Evolutionary conservation across 208 protist species (phyloP).

Genomic region (Blastocrithidia nonstop): DNA sequence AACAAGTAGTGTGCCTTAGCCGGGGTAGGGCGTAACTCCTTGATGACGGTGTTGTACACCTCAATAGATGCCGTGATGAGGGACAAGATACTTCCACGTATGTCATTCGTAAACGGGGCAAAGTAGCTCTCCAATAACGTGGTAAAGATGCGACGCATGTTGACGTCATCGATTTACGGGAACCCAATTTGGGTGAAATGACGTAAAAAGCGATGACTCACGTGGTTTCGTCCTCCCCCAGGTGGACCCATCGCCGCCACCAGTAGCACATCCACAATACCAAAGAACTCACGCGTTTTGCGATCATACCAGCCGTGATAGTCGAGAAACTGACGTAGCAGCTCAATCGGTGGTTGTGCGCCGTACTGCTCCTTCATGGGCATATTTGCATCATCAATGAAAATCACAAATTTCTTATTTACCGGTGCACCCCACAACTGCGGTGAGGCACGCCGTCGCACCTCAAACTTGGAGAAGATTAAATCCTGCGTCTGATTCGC

Average conservation of each 20-base stretch:
- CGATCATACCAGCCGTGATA: constrained; percentile 95
- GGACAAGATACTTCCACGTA: constrained; percentile 40
- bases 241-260: constrained; percentile 94
- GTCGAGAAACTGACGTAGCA: constrained; percentile 97
- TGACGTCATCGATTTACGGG: constrained; percentile 91
- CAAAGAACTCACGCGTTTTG: constrained; percentile 87
- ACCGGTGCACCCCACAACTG: constrained; percentile 93
- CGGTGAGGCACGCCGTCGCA: constrained; percentile 86
- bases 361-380: constrained; percentile 94
- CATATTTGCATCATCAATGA: constrained; percentile 99
- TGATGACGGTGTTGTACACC: constrained; percentile 88
- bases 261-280: constrained; percentile 92
- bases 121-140: constrained; percentile 93
- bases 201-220: constrained; percentile 94
- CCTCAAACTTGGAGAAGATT: constrained; percentile 95
- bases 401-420: constrained; percentile 94
- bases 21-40: constrained; percentile 94
- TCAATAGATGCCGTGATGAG: constrained; percentile 90
- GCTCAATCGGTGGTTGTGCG: constrained; percentile 97
- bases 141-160: constrained; percentile 90
- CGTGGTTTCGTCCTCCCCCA: constrained; percentile 91
- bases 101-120: constrained; percentile 66
- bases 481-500: constrained; percentile 96
- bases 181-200: constrained; percentile 98
- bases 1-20: constrained; percentile 98